A percentile compares a stretch with the other conserved stretches of the same genome.
These are phyloP conservation scores for Phytophthora palmivora DNA, from an alignment of 352 stramenopile genomes.

Conservation along the genomic window DNA sequence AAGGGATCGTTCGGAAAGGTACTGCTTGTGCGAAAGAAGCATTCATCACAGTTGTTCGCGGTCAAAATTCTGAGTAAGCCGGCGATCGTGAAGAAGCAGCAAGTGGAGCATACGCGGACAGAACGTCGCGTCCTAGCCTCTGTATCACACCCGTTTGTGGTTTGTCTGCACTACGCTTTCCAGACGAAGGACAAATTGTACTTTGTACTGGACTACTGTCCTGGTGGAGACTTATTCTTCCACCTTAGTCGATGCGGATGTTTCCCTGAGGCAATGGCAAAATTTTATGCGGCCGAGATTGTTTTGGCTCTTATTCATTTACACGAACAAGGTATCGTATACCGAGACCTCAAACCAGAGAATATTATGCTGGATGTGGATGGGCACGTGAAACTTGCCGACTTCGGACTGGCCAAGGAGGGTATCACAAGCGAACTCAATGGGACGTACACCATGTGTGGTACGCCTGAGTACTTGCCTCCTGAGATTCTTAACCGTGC, in stretches of 20 bases:
- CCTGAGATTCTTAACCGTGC: slow-evolving; percentile 84
- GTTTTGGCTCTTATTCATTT: slow-evolving; percentile 86
- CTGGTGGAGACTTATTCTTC: slow-evolving; percentile 87
- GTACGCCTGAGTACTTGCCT: slow-evolving; percentile 87
- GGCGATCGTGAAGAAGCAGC: slow-evolving; percentile 81
- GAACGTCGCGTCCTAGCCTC: slow-evolving; percentile 86
- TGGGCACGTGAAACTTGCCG: slow-evolving; percentile 82
- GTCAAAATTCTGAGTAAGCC: slow-evolving; percentile 89
- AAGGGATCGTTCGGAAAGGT: slow-evolving; percentile 95
- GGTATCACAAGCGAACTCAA: slow-evolving; percentile 76
- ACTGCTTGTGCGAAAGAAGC: slow-evolving; percentile 85
- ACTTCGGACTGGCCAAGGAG: slow-evolving; percentile 85
- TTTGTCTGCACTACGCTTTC: slow-evolving; percentile 90
- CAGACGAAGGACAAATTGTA: slow-evolving; percentile 86
- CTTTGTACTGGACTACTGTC: slow-evolving; percentile 90
- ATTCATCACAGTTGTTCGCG: slow-evolving; percentile 75
- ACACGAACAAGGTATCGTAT: slow-evolving; percentile 87
- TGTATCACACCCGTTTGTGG: slow-evolving; percentile 87
- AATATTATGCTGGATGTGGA: slow-evolving; percentile 91
- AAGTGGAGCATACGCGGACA: slow-evolving; percentile 85
- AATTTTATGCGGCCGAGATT: slow-evolving; percentile 89
- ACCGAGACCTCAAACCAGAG: slow-evolving; percentile 85
- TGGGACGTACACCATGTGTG: slow-evolving; percentile 87
- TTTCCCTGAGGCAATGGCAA: slow-evolving; percentile 84
- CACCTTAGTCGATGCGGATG: slow-evolving; percentile 75